Evolutionary conservation across 2,329 filamentous ascomycete genomes (phyloP).

Genomic region (Allantophomopsis lycopodina): DNA sequence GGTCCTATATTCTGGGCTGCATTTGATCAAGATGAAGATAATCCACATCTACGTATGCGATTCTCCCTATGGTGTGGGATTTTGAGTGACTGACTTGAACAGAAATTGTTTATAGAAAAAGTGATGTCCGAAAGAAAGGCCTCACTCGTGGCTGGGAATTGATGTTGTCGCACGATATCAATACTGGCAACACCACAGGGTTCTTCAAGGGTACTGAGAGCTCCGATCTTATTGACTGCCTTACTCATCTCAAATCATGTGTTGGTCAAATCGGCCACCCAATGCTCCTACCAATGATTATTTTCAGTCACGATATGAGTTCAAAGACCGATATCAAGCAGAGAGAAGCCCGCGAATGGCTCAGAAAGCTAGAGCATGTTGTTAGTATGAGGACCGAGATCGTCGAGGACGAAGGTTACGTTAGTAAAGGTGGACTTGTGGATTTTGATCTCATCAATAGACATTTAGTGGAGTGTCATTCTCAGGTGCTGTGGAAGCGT

Average conservation of each 20-base stretch:
- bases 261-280: constrained; percentile 40
- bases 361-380: constrained; percentile 45
- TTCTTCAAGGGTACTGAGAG: constrained; percentile 48
- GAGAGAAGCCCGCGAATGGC: constrained; percentile 46
- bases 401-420: constrained; percentile 29
- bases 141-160: constrained; percentile 51
- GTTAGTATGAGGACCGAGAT: constrained; percentile 40
- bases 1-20: constrained; percentile 51
- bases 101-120: constrained; percentile 52
- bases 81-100: background rate
- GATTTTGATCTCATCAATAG: constrained; percentile 47
- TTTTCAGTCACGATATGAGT: constrained; percentile 44
- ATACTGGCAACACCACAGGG: constrained; percentile 40
- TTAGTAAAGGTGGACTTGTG: constrained; percentile 32
- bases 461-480: constrained; percentile 50
- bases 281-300: constrained; percentile 43
- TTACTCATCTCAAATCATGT: constrained; percentile 38
- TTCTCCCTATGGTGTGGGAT: background rate
- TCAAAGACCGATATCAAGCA: constrained; percentile 45
- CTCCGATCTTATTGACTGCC: constrained; percentile 35
- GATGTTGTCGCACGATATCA: constrained; percentile 45
- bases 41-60: constrained; percentile 40
- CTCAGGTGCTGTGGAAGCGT: constrained; percentile 48
- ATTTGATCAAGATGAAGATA: constrained; percentile 39
- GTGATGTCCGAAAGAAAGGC: constrained; percentile 50